Conservation (phyloP, 768 basidiomycete species). For the Filobasidium floriforme region DNA sequence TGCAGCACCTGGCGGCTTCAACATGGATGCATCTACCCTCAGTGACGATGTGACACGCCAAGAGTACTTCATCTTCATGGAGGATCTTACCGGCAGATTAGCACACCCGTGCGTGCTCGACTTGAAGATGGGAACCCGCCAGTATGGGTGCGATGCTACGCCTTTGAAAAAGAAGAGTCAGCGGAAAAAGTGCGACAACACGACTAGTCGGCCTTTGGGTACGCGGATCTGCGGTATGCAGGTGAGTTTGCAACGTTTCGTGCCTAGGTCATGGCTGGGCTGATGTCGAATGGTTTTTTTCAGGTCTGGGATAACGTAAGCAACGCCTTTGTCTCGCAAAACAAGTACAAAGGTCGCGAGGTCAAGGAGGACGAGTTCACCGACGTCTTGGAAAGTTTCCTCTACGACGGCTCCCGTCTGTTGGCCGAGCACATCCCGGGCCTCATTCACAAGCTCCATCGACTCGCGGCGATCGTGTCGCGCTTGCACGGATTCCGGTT, state of each 20-base stretch:
- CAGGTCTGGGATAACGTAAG: constrained; percentile 89
- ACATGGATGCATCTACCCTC: constrained; percentile 5
- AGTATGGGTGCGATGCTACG: constrained; percentile 94
- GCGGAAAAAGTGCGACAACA: constrained; percentile 93
- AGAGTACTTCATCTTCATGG: constrained; percentile 98
- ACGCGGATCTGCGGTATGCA: constrained; percentile 98
- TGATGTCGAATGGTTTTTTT: constrained; percentile 3
- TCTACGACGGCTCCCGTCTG: constrained; percentile 72
- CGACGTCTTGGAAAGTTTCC: constrained; percentile 69
- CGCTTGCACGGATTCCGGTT: constrained; percentile 92
- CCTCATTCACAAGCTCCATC: constrained; percentile 82
- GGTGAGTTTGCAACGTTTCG: constrained; percentile 49
- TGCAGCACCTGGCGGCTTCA: not conserved
- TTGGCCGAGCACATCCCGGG: constrained; percentile 86
- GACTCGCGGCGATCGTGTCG: constrained; percentile 82
- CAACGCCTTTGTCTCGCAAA: constrained; percentile 79
- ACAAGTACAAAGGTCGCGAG: constrained; percentile 93
- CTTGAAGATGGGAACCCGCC: constrained; percentile 98
- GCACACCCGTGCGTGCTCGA: constrained; percentile 93
- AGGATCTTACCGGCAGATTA: constrained; percentile 87
- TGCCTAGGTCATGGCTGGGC: not conserved
- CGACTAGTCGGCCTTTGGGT: constrained; percentile 82
- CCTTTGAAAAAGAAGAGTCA: constrained; percentile 93
- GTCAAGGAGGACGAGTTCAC: constrained; percentile 78
- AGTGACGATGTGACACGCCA: constrained; percentile 60